phyloP scores from a whole-genome alignment of 148 eudicot genomes.

The Nyssa sinensis region DNA sequence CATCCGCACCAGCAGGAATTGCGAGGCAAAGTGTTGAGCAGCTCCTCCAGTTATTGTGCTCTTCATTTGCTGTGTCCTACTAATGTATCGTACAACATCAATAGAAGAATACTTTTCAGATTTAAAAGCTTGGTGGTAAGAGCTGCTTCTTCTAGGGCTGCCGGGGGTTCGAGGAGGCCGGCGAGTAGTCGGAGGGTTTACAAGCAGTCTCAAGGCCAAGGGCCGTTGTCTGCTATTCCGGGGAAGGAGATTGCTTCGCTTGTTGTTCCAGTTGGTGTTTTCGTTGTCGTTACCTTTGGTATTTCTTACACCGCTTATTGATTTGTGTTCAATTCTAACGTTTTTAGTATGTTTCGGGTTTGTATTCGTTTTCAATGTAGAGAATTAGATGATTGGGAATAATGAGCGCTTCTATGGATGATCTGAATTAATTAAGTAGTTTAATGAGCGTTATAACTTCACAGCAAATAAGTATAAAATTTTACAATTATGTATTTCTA shows the following conservation, averaged over 20 bases:
- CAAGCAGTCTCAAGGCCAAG: constrained; percentile 53
- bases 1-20: neutral
- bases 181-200: constrained; percentile 53
- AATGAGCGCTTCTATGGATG: neutral
- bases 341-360: neutral
- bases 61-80: constrained; percentile 22
- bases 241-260: constrained; percentile 49
- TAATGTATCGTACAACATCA: neutral
- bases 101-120: constrained; percentile 16
- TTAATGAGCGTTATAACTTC: neutral
- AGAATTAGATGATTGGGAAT: neutral
- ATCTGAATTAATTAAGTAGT: neutral
- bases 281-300: constrained; percentile 66
- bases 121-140: constrained; percentile 23
- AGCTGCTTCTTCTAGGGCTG: constrained; percentile 28
- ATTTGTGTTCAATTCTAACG: neutral
- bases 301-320: constrained; percentile 14
- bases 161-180: constrained; percentile 23
- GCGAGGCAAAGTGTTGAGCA: neutral
- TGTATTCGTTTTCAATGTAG: neutral
- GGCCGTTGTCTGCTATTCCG: constrained; percentile 26
- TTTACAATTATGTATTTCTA: neutral
- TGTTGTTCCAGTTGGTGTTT: constrained; percentile 60
- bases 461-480: neutral
- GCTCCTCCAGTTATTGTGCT: constrained; percentile 9